A percentile compares a stretch with the other conserved stretches of the same genome.
Evolutionary conservation across 2,329 filamentous ascomycete genomes (phyloP).

Genomic region (Colletotrichum sp.): DNA sequence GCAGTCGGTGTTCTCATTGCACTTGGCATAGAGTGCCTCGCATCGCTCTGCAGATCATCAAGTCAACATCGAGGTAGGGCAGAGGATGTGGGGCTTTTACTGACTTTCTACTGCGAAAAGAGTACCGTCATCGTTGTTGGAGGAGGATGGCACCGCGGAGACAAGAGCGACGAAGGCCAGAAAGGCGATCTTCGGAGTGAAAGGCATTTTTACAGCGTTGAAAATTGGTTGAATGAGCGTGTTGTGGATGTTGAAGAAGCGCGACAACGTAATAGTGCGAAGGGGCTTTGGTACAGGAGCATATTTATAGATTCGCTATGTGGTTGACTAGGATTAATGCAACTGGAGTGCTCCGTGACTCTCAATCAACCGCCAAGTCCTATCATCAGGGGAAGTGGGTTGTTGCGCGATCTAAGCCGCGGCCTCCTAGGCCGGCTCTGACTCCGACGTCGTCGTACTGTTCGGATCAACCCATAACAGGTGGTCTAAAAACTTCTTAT

Average conservation of each 20-base stretch:
- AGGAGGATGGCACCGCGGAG: neutral
- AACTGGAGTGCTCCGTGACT: neutral
- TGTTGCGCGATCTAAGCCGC: neutral
- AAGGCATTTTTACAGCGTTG: neutral
- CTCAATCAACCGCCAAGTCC: neutral
- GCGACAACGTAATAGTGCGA: accelerated
- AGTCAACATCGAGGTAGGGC: neutral
- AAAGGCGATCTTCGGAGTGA: neutral
- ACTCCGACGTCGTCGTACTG: neutral
- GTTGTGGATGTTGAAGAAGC: neutral
- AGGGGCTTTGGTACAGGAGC: neutral
- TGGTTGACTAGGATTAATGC: neutral
- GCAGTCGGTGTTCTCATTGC: neutral
- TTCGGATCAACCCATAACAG: neutral
- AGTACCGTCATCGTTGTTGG: neutral
- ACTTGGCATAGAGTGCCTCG: neutral
- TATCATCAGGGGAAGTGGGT: neutral
- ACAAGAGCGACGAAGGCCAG: neutral
- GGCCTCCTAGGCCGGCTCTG: neutral
- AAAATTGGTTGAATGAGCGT: neutral
- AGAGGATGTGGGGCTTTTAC: neutral
- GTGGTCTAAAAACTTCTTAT: neutral
- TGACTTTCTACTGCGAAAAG: neutral
- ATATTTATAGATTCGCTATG: neutral
- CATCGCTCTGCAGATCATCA: neutral